Evolutionary conservation across 192 early-diverging fungal species (phyloP).

Genomic region (Mortierella antarctica): DNA sequence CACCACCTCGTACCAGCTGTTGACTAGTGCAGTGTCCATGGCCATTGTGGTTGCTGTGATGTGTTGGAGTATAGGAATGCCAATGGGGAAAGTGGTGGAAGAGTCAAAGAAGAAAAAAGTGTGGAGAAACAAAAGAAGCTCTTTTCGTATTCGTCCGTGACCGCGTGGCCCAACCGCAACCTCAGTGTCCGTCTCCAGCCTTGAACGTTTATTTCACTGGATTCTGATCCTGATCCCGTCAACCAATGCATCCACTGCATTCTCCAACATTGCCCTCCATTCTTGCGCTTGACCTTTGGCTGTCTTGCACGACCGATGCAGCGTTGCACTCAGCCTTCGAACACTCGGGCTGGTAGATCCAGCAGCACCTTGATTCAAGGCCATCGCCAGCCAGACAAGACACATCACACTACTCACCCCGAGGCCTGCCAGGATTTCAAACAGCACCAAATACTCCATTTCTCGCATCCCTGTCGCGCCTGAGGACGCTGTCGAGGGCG

Average conservation of each 20-base stretch:
- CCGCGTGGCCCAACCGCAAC: conserved; percentile 11
- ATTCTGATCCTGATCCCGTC: conserved; percentile 26
- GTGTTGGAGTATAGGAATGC: neutral
- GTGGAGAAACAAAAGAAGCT: neutral
- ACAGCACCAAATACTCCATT: conserved; percentile 42
- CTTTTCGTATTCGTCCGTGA: too few species aligned
- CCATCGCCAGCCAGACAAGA: conserved; percentile 30
- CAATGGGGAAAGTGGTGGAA: neutral
- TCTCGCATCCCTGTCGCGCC: conserved; percentile 23
- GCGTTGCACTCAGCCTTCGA: neutral
- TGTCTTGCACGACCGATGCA: conserved; percentile 8
- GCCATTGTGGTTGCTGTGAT: too few species aligned
- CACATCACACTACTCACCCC: conserved; percentile 25
- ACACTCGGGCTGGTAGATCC: neutral
- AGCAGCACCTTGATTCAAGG: conserved; percentile 10
- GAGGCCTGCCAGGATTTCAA: conserved; percentile 37
- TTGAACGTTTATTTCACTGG: neutral
- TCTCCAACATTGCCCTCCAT: neutral
- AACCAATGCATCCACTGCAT: conserved; percentile 11
- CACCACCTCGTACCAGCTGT: conserved; percentile 48
- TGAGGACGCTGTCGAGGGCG: neutral
- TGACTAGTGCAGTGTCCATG: conserved; percentile 39
- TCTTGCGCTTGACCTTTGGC: neutral
- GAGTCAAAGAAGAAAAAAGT: neutral
- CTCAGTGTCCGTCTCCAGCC: neutral